Base-by-base conservation (phyloP, 2,329 filamentous ascomycete genomes). In the Endothia cerciana region DNA sequence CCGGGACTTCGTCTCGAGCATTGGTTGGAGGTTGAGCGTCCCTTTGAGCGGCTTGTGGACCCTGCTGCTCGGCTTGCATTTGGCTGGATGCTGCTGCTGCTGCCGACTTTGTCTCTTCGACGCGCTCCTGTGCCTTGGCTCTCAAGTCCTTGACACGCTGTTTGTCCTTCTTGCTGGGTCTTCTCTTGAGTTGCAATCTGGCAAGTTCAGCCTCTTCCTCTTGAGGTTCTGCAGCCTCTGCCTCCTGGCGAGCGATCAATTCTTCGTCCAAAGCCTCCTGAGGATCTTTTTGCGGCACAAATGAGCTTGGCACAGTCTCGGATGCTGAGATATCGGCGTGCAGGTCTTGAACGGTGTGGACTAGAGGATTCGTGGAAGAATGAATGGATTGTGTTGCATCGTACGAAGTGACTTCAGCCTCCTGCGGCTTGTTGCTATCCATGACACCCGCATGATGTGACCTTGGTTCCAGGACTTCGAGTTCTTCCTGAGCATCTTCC, bases 91-190 rank as follows among this genome's bases (percentile, higher is more conserved):
- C 28, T 19, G 6, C 15, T 25, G 56, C 28, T 4, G 53, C 19
- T 28, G 25, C 17, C 10, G 11, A 13, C 38, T 57, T 22, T 28
- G 63, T 59, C 25, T 57, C 59, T 40, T 65, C 65, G 10, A 53
- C 60, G 30, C 66, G 63, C 30, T 56, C 55, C 22, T 66, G 63
- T 25, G 43, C 41, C 28, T 49, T 63, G 17, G 57, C 63, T 41
- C 19, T 62, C 49, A 68, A 59, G 4, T 64, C 63, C 30, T 49
- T 62, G 30, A 67, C 55, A 17, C 63, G 66, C 22, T 36, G 40
- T n/a, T 63, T 68, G 41, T 68, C 66, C 47, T 61, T 65, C n/a
- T 61, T 30, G 25, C 58, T 65, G 15, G 38, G 56, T 30, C 61
- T 63, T 40, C 58, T 63, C 51, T 68, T 66, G 13, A 49, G 51